Base-by-base conservation (phyloP, 106 monocot species). In the Narthecium ossifragum region DNA sequence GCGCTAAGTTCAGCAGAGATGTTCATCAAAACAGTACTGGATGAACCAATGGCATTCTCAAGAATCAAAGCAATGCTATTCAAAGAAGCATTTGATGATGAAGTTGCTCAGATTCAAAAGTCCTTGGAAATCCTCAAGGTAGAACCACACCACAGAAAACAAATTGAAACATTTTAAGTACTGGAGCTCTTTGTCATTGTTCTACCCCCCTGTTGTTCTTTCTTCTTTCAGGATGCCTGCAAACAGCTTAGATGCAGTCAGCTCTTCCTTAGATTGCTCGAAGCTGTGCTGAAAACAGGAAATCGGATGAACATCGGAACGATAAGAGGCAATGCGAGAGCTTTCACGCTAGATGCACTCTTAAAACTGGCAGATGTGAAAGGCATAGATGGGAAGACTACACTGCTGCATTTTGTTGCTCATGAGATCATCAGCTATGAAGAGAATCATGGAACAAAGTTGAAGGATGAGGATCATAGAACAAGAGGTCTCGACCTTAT, bases 231-330 rank as follows among this genome's bases (percentile, higher is more conserved):
- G 96, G 84, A 87, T 68, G 96, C 96, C 0, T 98, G 96, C 73
- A 73, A 67, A 65, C 90, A 98, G 62, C 76, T 98, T 26, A 78
- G 81, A 53, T 81, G 84, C n/a, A 87, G 90, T 63, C 57, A 70
- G 33, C 96, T 87, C 26, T 87, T 91, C 65, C 62, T 84, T 21
- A 80, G 67, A 62, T 67, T 98, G 26, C 96, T 98, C 9, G 87
- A 98, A 64, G 84, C 96, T 0, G 96, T 98, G 33, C 75, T 90
- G 3, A 84, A 80, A 67, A 87, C 90, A 0, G 96, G 90, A n/a
- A 98, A 98, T 64, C 60, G 96, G 24, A 87, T 98, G 96, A 90
- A 98, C 31, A 81, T 84, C 0, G 96, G 90, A 4, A 98, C 96
- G 0, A 81, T 70, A 29, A 62, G 96, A 59, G 96, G 96, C 13